Conservation (phyloP, 176 grass and related monocot genomes). For the Rhynchospora tenuis region DNA sequence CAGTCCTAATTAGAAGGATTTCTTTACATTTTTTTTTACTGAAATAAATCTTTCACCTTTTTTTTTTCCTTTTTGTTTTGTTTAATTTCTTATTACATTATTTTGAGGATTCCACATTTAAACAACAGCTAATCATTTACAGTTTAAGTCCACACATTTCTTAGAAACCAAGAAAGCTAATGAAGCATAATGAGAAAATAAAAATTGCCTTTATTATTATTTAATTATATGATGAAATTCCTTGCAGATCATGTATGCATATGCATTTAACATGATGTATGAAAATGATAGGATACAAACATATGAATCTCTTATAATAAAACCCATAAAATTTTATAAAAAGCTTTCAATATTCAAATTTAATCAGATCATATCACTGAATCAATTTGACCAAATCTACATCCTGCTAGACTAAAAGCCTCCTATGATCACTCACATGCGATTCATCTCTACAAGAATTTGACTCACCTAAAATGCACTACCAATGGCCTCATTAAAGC, state of each 20-base stretch:
- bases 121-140: neutral
- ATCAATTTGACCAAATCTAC: neutral
- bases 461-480: neutral
- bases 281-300: neutral
- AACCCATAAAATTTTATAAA: neutral
- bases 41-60: neutral
- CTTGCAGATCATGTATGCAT: too few species aligned
- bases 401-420: neutral
- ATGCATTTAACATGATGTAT: too few species aligned
- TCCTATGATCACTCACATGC: neutral
- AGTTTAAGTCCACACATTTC: neutral
- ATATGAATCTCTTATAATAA: neutral
- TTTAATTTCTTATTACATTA: neutral
- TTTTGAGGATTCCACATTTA: neutral
- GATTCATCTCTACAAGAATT: neutral
- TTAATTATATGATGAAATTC: too few species aligned
- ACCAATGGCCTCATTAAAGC: neutral
- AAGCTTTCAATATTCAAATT: neutral
- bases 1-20: neutral
- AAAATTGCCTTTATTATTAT: too few species aligned
- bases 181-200: neutral
- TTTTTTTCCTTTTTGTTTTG: neutral
- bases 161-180: constrained; percentile 1
- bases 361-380: neutral
- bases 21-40: neutral